phyloP scores from a whole-genome alignment of 495 filamentous ascomycete genomes.

The Xylaria curta region DNA sequence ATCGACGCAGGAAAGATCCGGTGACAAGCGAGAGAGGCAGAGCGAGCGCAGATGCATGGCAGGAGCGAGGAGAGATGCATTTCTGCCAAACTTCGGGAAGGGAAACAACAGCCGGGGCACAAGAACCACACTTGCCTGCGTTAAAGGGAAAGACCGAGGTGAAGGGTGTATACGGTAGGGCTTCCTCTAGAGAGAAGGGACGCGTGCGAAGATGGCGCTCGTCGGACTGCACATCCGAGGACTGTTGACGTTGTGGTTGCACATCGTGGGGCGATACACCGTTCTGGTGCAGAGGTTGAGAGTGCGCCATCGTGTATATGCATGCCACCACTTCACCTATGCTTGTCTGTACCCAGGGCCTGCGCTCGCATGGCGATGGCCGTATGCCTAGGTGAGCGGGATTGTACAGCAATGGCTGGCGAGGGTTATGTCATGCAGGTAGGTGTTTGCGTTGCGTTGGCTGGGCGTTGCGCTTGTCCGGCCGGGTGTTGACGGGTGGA shows the following conservation, averaged over 20 bases:
- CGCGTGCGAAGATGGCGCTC: conserved; percentile 32
- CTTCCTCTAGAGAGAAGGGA: conserved; percentile 73
- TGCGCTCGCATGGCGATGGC: conserved; percentile 23
- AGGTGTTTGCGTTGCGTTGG: background rate
- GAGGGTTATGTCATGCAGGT: conserved; percentile 8
- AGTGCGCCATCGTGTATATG: conserved; percentile 44
- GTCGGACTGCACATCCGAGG: conserved; percentile 14
- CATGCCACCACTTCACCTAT: conserved; percentile 27
- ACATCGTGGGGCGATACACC: conserved; percentile 23
- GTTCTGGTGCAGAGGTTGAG: conserved; percentile 37
- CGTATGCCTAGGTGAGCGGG: background rate
- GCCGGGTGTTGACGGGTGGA: background rate
- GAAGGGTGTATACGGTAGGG: conserved; percentile 89
- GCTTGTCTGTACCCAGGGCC: background rate
- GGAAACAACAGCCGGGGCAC: conserved; percentile 41
- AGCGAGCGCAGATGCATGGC: background rate
- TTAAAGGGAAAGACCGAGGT: conserved; percentile 88
- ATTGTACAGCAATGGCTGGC: conserved; percentile 10
- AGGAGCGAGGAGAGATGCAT: conserved; percentile 12
- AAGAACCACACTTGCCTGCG: conserved; percentile 65
- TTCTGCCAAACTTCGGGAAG: conserved; percentile 1
- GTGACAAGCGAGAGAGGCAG: conserved; percentile 22
- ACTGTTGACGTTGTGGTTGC: conserved; percentile 29
- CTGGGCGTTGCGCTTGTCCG: background rate
- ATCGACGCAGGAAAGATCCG: conserved; percentile 9